These are phyloP conservation scores for Candida nemodendra DNA, from an alignment of 805 yeast genomes.

Conservation along the genomic window DNA sequence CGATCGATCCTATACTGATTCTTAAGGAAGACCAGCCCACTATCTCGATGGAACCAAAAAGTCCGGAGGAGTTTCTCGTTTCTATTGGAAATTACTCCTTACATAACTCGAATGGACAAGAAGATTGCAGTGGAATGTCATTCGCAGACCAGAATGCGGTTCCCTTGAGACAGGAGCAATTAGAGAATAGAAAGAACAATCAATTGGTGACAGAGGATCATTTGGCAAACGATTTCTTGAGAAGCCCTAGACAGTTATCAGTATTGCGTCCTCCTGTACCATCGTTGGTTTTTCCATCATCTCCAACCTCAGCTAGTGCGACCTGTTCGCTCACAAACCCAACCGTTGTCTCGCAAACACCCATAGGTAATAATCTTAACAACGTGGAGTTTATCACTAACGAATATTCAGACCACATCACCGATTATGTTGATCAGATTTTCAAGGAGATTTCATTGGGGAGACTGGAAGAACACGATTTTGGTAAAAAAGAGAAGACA, in stretches of 20 bases:
- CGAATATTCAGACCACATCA: conserved; percentile 2
- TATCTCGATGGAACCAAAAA: neutral
- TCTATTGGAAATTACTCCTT: conserved; percentile 2
- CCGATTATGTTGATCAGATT: conserved; percentile 1
- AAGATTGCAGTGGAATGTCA: no score
- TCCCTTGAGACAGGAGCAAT: no score
- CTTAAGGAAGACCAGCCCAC: conserved; percentile 5
- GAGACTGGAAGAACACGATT: neutral
- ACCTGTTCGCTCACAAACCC: neutral
- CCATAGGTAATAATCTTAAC: neutral
- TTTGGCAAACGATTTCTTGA: no score
- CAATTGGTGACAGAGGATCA: no score
- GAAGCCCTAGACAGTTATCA: no score
- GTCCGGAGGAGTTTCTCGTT: neutral
- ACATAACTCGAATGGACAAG: no score
- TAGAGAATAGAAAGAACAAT: no score
- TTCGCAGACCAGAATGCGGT: no score
- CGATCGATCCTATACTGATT: conserved; percentile 9
- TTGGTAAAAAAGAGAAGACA: neutral
- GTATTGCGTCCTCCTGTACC: no score
- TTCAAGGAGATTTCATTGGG: conserved; percentile 1
- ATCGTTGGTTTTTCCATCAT: neutral
- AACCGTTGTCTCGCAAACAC: neutral
- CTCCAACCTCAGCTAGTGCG: neutral
- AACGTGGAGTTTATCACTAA: neutral